Evolutionary conservation across 1,284 basidiomycete genomes (phyloP).

Genomic region (Heimioporus retisporus): DNA sequence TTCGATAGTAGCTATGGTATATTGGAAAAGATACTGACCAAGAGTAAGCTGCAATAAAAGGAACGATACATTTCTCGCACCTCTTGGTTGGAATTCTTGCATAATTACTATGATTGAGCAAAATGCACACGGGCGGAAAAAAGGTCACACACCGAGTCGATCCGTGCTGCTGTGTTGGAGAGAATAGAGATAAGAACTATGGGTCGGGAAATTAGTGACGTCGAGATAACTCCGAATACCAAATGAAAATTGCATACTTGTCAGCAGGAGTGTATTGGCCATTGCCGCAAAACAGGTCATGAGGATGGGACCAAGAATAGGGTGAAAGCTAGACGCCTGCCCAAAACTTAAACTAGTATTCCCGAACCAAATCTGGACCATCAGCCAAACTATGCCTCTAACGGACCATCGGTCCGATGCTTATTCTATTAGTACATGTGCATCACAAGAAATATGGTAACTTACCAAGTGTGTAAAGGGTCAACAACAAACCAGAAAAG

Average conservation of each 20-base stretch:
- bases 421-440: conserved; percentile 32
- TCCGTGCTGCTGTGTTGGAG: conserved; percentile 86
- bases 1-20: conserved; percentile 89
- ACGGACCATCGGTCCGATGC: conserved; percentile 72
- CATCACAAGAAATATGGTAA: not conserved
- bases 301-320: conserved; percentile 85
- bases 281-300: conserved; percentile 89
- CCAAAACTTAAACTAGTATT: conserved; percentile 80
- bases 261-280: conserved; percentile 83
- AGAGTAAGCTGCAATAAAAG: conserved; percentile 19
- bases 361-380: conserved; percentile 89
- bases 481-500: conserved; percentile 90
- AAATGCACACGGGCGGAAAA: conserved; percentile 6
- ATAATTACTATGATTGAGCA: conserved; percentile 12
- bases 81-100: conserved; percentile 85
- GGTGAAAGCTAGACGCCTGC: conserved; percentile 82
- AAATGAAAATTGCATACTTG: conserved; percentile 61
- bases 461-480: conserved; percentile 81
- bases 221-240: not conserved
- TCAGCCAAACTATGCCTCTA: conserved; percentile 80
- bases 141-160: conserved; percentile 70
- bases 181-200: conserved; percentile 87
- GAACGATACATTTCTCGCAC: conserved; percentile 46
- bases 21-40: conserved; percentile 86
- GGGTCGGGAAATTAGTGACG: conserved; percentile 4